Evolutionary conservation across 352 stramenopile species (phyloP).

Genomic region (Lagenidium sp.): DNA sequence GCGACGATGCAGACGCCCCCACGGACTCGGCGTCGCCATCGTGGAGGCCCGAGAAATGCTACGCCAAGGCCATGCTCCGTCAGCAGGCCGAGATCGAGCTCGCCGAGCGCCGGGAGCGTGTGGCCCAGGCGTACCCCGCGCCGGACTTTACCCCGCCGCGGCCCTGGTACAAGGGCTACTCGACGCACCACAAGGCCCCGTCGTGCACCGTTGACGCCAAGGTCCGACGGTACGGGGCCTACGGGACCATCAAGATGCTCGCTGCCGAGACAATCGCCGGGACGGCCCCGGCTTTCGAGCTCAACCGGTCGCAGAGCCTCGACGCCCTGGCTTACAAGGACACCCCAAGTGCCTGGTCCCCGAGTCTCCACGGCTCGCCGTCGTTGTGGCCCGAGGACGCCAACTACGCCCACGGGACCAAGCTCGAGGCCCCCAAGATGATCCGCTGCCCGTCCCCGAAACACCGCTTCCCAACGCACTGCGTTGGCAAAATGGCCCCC

Average conservation of each 20-base stretch:
- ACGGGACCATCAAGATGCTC: conserved; percentile 28
- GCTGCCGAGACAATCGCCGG: conserved; percentile 15
- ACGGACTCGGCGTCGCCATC: conserved; percentile 6
- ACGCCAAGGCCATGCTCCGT: conserved; percentile 20
- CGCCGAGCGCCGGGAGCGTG: not conserved
- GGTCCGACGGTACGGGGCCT: conserved; percentile 43
- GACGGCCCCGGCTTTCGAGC: conserved; percentile 13
- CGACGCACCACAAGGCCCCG: conserved; percentile 18
- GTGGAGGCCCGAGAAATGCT: conserved; percentile 17
- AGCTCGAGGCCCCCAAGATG: conserved; percentile 21
- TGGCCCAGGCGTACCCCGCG: conserved; percentile 6
- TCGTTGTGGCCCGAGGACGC: conserved; percentile 40
- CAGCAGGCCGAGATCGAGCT: conserved; percentile 4
- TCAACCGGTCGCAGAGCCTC: conserved; percentile 29
- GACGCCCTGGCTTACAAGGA: conserved; percentile 19
- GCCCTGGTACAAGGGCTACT: conserved; percentile 45
- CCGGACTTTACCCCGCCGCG: conserved; percentile 17
- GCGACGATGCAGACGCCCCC: not conserved
- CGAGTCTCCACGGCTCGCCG: conserved; percentile 29
- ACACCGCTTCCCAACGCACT: conserved; percentile 18
- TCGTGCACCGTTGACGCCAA: conserved; percentile 34
- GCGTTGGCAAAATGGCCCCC: conserved; percentile 9
- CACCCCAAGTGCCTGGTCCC: conserved; percentile 20
- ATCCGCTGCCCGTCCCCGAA: conserved; percentile 35
- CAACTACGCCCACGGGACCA: conserved; percentile 25